A percentile compares a stretch with the other conserved stretches of the same genome.
Evolutionary conservation across 139 green algal genomes (phyloP).

Genomic region (Tetradesmus lagerheimii): DNA sequence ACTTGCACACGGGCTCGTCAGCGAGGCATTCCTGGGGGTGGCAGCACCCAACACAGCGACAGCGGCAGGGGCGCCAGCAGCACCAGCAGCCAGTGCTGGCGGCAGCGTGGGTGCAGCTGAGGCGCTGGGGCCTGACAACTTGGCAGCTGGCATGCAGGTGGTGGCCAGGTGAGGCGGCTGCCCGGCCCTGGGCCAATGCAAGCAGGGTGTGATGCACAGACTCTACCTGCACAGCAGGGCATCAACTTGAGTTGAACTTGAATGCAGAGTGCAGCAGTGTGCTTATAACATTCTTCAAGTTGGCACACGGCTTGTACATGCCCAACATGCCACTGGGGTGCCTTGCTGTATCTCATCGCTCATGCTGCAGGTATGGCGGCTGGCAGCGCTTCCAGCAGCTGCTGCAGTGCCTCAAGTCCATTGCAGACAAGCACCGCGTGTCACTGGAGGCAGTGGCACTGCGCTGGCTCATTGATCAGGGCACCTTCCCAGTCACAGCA

Average conservation of each 20-base stretch:
- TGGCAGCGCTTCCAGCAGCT: slow-evolving; percentile 48
- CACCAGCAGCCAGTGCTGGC: neutral
- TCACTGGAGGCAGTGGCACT: slow-evolving; percentile 61
- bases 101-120: neutral
- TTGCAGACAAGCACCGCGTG: slow-evolving; percentile 65
- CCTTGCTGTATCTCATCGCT: no score
- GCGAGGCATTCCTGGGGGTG: slow-evolving; percentile 18
- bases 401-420: slow-evolving; percentile 39
- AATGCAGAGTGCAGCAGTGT: no score
- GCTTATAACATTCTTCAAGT: no score
- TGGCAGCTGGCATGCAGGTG: neutral
- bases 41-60: slow-evolving; percentile 10
- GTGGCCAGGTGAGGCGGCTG: slow-evolving; percentile 24
- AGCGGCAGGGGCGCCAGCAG: neutral
- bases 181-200: no score
- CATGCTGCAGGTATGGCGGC: slow-evolving; percentile 36
- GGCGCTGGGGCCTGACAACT: slow-evolving; percentile 28
- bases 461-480: slow-evolving; percentile 68
- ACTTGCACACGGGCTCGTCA: slow-evolving; percentile 30
- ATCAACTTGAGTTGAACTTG: no score
- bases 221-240: no score
- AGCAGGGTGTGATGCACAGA: no score
- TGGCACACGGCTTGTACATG: no score
- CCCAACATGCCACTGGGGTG: no score
- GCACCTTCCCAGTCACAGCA: slow-evolving; percentile 61